Base-by-base conservation (phyloP, 495 filamentous ascomycete genomes). In the Aspergillus steynii region DNA sequence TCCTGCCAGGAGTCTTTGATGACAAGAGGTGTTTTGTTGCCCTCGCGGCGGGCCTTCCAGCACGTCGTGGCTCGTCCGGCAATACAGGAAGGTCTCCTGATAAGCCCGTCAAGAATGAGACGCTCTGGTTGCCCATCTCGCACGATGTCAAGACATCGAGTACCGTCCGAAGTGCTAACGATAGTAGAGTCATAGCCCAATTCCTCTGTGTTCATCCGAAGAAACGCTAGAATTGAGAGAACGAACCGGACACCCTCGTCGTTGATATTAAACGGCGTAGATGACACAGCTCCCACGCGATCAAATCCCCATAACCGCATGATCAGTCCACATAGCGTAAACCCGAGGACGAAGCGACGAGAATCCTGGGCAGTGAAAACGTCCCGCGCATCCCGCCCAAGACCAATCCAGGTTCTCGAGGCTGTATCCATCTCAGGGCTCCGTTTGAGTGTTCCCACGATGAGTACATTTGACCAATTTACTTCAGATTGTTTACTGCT, bases 1-100 rank as follows among this genome's bases (percentile, higher is more conserved):
- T 77, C 77, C 59, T 82, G 78, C 79, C 73, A 83, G 8, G 74
- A 82, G 61, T 83, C 80, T 67, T 82, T 83, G 4, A 81, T 69
- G 55, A 83, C 68, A 25, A 66, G 67, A 37, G 25, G 71, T 58
- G 58, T 50, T 63, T 62, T 68, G 8, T 67, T 20, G 53, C 80
- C 54, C 46, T 61, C 70, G 62, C 80, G 67, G 32, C 81, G 59
- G 31, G 72, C 80, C 66, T 72, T 79, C 75, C 71, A 82, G 55
- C 74, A 82, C 42, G 73, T 80, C 37, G 78, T 81, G 6, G 74
- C 79, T 55, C 76, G 68, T 58, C 80, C 76, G 50, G 71, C 73
- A 12, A 82, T 64, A 69, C 60, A 74, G 27, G 64, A 51, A 50
- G 61, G 60, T 5, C 70, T 72, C 55, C 65, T 68, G 45, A 84